Conservation (phyloP, 2,329 filamentous ascomycete species). For the Helotiales sp. region DNA sequence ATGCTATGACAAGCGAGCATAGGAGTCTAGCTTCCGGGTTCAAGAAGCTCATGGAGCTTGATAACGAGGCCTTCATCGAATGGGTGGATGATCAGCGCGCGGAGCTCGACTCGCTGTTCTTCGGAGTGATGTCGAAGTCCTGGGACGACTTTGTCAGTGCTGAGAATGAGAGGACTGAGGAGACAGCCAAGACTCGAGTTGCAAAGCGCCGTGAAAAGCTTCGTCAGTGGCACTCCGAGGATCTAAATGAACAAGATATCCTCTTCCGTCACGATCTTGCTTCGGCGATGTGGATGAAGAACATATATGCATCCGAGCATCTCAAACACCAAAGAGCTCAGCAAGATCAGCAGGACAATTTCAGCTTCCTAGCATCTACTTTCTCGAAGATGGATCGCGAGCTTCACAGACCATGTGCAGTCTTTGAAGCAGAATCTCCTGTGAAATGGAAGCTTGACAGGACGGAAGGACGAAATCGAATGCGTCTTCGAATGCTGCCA, state of each 20-base stretch:
- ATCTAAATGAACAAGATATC: slow-evolving; percentile 66
- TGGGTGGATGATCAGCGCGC: slow-evolving; percentile 85
- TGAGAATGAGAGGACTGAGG: slow-evolving; percentile 79
- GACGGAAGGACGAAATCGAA: slow-evolving; percentile 92
- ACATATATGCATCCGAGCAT: slow-evolving; percentile 89
- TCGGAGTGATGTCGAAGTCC: slow-evolving; percentile 73
- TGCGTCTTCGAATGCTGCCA: slow-evolving; percentile 84
- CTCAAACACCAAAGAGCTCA: slow-evolving; percentile 85
- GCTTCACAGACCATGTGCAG: slow-evolving; percentile 74
- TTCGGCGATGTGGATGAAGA: slow-evolving; percentile 90
- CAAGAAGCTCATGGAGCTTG: slow-evolving; percentile 79
- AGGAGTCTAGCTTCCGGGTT: slow-evolving; percentile 74
- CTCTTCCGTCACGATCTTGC: slow-evolving; percentile 82
- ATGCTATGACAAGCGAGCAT: slow-evolving; percentile 70
- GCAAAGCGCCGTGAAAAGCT: slow-evolving; percentile 79
- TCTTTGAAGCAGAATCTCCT: slow-evolving; percentile 66
- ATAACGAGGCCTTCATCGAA: slow-evolving; percentile 81
- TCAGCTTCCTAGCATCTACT: slow-evolving; percentile 71
- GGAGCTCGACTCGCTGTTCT: slow-evolving; percentile 80
- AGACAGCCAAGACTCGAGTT: slow-evolving; percentile 69
- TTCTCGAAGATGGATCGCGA: slow-evolving; percentile 80
- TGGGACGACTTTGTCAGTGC: slow-evolving; percentile 87
- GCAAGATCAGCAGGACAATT: slow-evolving; percentile 92
- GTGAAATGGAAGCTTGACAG: slow-evolving; percentile 91
- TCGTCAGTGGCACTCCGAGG: slow-evolving; percentile 75